Base-by-base conservation (phyloP, 495 filamentous ascomycete species). In the Aspergillus sparsus region DNA sequence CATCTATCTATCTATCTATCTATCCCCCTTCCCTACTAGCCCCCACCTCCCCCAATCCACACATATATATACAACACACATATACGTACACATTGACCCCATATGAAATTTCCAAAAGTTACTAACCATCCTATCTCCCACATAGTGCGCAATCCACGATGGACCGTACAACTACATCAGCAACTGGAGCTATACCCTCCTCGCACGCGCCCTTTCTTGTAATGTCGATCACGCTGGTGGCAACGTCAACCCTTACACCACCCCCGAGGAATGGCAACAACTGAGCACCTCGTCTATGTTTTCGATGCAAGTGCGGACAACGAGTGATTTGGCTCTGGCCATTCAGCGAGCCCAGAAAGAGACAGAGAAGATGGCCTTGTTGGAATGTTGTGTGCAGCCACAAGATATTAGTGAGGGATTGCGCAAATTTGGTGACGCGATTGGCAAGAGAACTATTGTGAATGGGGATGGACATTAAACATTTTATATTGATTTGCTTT, bases 321-420 rank as follows among this genome's bases (percentile, higher is more conserved):
- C 36, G 0, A 10, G 7, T 33, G 61, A 63, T 12, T 16, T 63
- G n/a, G 4, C 7, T 7, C 9, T 55, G 10, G 62, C 58, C 6
- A 15, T 58, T 3, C 36, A 57, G 10, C 62, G 62, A 1, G 58
- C 42, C 18, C 0, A n/a, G 7, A 2, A 10, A n/a, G 59, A 66
- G 18, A 42, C 50, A 0, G 18, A 55, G 6, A 62, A 56, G 39
- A n/a, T 66, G 31, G 49, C 50, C 5, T 6, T 66, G 2, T 18
- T 66, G 10, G 63, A 66, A 31, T 62, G 63, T 31, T 66, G 63
- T 47, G 53, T 66, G 27, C 35, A 60, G 6, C 63, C 63, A 2
- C 42, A 31, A 5, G 60, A 62, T 53, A 34, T 54, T n/a, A 62
- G 60, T 39, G 34, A 41, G 5, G 15, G 33, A 8, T 9, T 53